phyloP scores from a whole-genome alignment of 1,139 yeast genomes.

The Taphrina sp. region DNA sequence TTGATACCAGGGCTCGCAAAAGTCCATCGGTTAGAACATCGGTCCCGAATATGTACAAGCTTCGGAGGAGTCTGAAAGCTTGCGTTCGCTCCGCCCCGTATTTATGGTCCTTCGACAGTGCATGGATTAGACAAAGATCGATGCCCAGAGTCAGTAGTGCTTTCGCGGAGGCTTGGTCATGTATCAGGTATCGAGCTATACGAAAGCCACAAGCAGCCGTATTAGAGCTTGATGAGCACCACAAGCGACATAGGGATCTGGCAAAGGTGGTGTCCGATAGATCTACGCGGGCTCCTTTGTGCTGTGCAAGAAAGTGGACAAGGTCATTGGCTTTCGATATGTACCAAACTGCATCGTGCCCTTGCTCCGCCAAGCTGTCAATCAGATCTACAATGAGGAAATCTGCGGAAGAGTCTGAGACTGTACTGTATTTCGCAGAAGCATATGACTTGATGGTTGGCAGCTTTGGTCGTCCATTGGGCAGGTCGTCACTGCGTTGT shows the following conservation, averaged over 20 bases:
- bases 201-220: constrained; percentile 73
- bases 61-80: constrained; percentile 69
- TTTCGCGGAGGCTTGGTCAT: constrained; percentile 54
- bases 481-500: constrained; percentile 21
- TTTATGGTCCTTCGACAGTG: constrained; percentile 59
- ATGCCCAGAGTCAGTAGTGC: constrained; percentile 52
- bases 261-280: background rate
- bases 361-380: background rate
- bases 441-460: constrained; percentile 20
- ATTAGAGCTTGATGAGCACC: constrained; percentile 38
- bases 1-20: constrained; percentile 67
- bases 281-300: background rate
- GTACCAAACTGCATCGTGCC: constrained; percentile 40
- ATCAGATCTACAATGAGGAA: background rate
- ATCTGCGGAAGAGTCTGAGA: background rate
- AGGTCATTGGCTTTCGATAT: constrained; percentile 64
- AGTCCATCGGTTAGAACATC: constrained; percentile 61
- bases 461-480: constrained; percentile 10
- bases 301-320: constrained; percentile 52
- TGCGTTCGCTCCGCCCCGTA: constrained; percentile 68
- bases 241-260: background rate
- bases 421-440: background rate
- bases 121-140: constrained; percentile 61
- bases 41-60: constrained; percentile 60
- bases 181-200: constrained; percentile 63